phyloP scores from a whole-genome alignment of 2,329 filamentous ascomycete genomes.

The Berkeleyomyces rouxiae region DNA sequence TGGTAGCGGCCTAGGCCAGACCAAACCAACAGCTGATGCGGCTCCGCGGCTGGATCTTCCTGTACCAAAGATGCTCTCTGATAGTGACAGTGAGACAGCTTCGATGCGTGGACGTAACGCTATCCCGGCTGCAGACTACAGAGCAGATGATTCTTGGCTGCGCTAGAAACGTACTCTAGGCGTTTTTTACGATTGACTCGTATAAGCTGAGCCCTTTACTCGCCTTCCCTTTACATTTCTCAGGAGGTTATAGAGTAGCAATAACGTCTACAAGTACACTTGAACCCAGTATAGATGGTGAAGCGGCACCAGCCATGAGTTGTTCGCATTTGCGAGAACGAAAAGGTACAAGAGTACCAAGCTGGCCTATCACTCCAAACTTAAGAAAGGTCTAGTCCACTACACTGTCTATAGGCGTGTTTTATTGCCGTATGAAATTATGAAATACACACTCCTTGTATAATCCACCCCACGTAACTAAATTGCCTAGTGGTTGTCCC shows the following conservation, averaged over 20 bases:
- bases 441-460: not conserved
- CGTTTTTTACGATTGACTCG: not conserved
- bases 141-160: conserved; percentile 13
- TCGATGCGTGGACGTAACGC: conserved; percentile 6
- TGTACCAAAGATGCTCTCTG: conserved; percentile 10
- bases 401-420: not conserved
- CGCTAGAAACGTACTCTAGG: conserved; percentile 7
- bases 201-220: too few relatives aligned
- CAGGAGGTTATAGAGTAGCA: too few relatives aligned
- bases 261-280: too few relatives aligned
- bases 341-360: too few relatives aligned
- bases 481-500: conserved; percentile 18
- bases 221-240: too few relatives aligned
- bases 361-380: too few relatives aligned
- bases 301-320: too few relatives aligned
- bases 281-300: too few relatives aligned
- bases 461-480: conserved; percentile 15
- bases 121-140: conserved; percentile 7
- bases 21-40: not conserved
- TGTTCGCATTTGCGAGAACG: too few relatives aligned
- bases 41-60: conserved; percentile 10
- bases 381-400: not conserved
- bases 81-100: conserved; percentile 10
- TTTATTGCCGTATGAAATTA: not conserved
- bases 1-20: not conserved